Conservation (phyloP, 1,284 basidiomycete species). For the Ganoderma resinaceum region DNA sequence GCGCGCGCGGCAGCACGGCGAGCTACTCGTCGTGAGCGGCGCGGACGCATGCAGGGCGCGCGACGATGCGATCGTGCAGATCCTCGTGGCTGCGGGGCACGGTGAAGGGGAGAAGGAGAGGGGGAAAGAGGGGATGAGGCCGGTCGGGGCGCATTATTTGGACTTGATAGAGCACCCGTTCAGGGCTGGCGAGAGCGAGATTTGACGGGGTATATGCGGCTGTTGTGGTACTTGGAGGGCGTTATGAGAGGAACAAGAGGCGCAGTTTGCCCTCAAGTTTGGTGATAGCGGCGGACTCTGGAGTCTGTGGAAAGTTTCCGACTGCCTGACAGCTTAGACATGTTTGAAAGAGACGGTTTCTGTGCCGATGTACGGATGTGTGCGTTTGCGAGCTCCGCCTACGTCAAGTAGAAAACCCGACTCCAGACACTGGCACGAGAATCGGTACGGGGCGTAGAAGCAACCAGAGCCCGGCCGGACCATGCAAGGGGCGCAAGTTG, state of each 20-base stretch:
- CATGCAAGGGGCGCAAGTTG: too few species aligned
- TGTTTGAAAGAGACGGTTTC: neutral
- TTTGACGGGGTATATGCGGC: conserved; percentile 1
- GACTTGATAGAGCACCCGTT: conserved; percentile 7
- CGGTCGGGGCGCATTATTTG: neutral
- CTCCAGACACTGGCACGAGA: neutral
- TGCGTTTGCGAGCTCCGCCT: neutral
- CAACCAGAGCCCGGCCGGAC: neutral
- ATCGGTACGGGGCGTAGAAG: neutral
- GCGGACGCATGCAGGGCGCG: conserved; percentile 43
- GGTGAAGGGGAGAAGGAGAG: neutral
- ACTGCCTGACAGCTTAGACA: neutral
- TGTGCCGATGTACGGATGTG: neutral
- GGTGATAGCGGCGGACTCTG: neutral
- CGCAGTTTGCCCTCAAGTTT: too few species aligned
- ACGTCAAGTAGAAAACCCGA: neutral
- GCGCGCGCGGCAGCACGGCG: conserved; percentile 46
- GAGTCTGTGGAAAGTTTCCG: neutral
- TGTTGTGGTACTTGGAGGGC: neutral
- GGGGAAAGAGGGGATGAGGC: neutral
- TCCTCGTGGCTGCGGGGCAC: neutral
- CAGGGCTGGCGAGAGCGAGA: conserved; percentile 7
- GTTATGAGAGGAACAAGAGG: neutral
- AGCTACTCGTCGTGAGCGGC: conserved; percentile 44
- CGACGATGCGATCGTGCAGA: conserved; percentile 37